Percentiles rank a stretch among this genome's conserved stretches.
Evolutionary conservation across 805 yeast species (phyloP).

Genomic region (Wickerhamomyces hampshirensis): DNA sequence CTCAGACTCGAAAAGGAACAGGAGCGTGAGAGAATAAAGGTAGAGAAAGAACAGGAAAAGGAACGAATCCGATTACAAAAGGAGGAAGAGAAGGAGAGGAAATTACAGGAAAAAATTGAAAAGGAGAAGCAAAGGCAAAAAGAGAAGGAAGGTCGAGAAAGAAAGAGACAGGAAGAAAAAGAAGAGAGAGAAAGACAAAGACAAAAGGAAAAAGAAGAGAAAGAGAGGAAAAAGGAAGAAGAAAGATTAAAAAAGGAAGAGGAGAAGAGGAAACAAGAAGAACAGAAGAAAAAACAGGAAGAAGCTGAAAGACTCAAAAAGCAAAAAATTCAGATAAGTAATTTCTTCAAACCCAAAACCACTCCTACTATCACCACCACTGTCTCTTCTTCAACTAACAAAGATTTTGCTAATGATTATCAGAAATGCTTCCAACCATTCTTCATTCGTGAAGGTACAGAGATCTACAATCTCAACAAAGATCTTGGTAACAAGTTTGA

Average conservation of each 20-base stretch:
- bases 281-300: slow-evolving; percentile 32
- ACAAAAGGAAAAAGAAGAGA: slow-evolving; percentile 31
- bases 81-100: slow-evolving; percentile 23
- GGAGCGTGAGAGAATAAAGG: slow-evolving; percentile 25
- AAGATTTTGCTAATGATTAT: slow-evolving; percentile 26
- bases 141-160: slow-evolving; percentile 14
- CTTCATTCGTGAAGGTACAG: slow-evolving; percentile 31
- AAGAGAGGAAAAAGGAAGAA: slow-evolving; percentile 29
- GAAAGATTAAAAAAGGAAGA: slow-evolving; percentile 22
- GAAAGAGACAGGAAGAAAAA: slow-evolving; percentile 21
- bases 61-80: slow-evolving; percentile 20
- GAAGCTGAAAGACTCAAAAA: slow-evolving; percentile 30
- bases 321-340: slow-evolving; percentile 27
- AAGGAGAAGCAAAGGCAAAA: slow-evolving; percentile 16
- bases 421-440: slow-evolving; percentile 20
- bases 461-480: slow-evolving; percentile 15
- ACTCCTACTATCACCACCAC: slow-evolving; percentile 2
- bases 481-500: slow-evolving; percentile 8
- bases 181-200: slow-evolving; percentile 26
- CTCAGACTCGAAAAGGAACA: slow-evolving; percentile 30
- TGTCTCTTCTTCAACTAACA: neutral
- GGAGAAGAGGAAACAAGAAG: slow-evolving; percentile 23
- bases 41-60: slow-evolving; percentile 21
- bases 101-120: slow-evolving; percentile 16
- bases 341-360: slow-evolving; percentile 25